Base-by-base conservation (phyloP, 805 yeast genomes). In the Pichia thaimueangensis region DNA sequence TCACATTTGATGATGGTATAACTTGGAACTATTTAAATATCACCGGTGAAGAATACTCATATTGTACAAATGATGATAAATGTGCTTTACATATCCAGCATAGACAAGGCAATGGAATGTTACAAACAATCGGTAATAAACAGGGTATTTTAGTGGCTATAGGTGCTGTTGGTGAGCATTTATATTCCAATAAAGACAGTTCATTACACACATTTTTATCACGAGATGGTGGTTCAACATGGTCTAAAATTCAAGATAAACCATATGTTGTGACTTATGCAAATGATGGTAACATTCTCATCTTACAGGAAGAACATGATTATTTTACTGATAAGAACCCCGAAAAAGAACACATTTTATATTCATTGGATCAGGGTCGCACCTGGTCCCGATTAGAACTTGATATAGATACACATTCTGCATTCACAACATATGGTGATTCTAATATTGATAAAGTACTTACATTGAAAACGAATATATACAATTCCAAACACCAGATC, bases 81-180 rank as follows among this genome's bases (percentile, higher is more conserved):
- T 80, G 85, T 48, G 71, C 78, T 1, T 59, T 76, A 33, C 73
- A 71, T 41, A 44, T 70, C 4, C 45, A 47, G 62, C 30, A 56
- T 63, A 32, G 62, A 61, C 33, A 75, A 72, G 1, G 61, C 60
- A 16, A 51, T 25, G 13, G 13, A 5, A 25, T 12, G 11, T 25
- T 25, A 4, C 11, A 8, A 9, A 25, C 6, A 25, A 2, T 72
- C 0, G 74, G 73, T 2, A 77, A 80, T 9, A 71, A 81, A 0
- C 78, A 83, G 0, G 82, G 80, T 31, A 70, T 70, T 25, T 33
- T 67, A 12, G 35, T 61, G 41, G 97, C 85, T 17, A 74, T 84
- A 19, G 98, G 98, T 27, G 83, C 78, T 56, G 93, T 86, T 23
- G 97, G 96, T 8, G 73, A 71, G 29, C 50, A 54, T 13, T 60